Evolutionary conservation across 805 yeast species (phyloP), one percentile per base, ranked within the genome.

Genomic region (Debaryomyces castellii): DNA sequence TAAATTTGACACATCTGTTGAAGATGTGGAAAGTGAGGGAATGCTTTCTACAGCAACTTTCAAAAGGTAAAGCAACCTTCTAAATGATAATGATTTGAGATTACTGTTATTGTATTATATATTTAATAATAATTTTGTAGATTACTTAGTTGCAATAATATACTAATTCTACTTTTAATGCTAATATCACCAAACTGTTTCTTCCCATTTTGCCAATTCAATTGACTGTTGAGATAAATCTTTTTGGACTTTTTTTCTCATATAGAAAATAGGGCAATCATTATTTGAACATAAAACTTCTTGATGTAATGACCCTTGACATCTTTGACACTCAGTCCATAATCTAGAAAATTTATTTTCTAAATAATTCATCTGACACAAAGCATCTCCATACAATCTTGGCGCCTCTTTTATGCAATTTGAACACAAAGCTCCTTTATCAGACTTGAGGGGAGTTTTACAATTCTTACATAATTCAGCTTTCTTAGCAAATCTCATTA

Each of bases 321-420:
- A 94, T 48, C 97, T 74, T 69, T 94, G 99, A 63, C 99, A 95
- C 62, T 94, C 96, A 0, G 98, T 92, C 99, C 99, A 94, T 51
- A 94, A 69, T 52, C 95, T 74, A 2, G 96, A 83, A 57, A 89
- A 94, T 54, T 85, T 84, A 48, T 81, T 78, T 61, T 94, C 96
- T 48, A 92, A 67, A 36, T 81, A 82, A 60, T 89, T 86, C 76
- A 91, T 83, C 48, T 81, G 84, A 3, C 87, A 85, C 39, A 94
- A 67, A 9, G 94, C 90, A 47, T 83, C 81, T n/a, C 89, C 82
- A 59, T 89, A 94, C 21, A 91, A 64, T 54, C 81, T 86, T 1
- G 94, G 90, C 0, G 92, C 87, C 51, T 78, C 79, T 23, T 74
- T 68, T 30, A 78, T 69, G 71, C 99, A 94, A 56, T 87, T 83